Conservation (phyloP, 192 early-diverging fungal genomes). For the Paraglomus brasilianum region DNA sequence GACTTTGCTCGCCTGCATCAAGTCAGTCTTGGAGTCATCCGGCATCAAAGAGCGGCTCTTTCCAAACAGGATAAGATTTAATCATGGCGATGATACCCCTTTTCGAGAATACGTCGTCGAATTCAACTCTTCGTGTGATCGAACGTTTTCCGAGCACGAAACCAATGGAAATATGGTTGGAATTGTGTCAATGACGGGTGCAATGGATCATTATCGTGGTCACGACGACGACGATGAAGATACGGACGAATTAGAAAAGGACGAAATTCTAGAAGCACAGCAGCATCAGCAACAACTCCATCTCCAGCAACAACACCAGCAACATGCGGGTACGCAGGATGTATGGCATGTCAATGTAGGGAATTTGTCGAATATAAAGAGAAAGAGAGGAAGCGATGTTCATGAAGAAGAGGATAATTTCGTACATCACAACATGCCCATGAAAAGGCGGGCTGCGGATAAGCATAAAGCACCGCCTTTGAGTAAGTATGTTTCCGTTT, state of each 20-base stretch:
- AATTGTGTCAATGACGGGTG: too few relatives aligned
- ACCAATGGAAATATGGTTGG: not conserved
- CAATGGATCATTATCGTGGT: not conserved
- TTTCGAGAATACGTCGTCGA: conserved; percentile 21
- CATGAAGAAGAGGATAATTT: conserved; percentile 25
- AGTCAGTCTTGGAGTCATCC: conserved; percentile 20
- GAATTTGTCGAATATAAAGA: not conserved
- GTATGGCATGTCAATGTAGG: too few relatives aligned
- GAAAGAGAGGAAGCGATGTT: conserved; percentile 6
- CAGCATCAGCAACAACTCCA: conserved; percentile 2
- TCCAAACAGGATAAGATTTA: conserved; percentile 24
- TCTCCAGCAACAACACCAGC: not conserved
- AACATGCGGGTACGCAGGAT: not conserved
- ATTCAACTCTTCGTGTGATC: conserved; percentile 10
- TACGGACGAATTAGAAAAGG: conserved; percentile 30
- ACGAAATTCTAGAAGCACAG: conserved; percentile 20
- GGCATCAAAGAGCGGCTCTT: conserved; percentile 19
- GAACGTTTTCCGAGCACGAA: not conserved
- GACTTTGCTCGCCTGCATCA: conserved; percentile 8
- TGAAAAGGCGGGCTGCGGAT: conserved; percentile 24
- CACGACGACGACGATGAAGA: conserved; percentile 27
- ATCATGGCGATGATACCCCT: not conserved
- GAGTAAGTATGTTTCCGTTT: conserved; percentile 10
- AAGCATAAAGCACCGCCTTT: conserved; percentile 31
- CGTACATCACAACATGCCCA: not conserved